phyloP scores from a whole-genome alignment of 2,329 filamentous ascomycete species.

The Pseudogymnoascus sp. region DNA sequence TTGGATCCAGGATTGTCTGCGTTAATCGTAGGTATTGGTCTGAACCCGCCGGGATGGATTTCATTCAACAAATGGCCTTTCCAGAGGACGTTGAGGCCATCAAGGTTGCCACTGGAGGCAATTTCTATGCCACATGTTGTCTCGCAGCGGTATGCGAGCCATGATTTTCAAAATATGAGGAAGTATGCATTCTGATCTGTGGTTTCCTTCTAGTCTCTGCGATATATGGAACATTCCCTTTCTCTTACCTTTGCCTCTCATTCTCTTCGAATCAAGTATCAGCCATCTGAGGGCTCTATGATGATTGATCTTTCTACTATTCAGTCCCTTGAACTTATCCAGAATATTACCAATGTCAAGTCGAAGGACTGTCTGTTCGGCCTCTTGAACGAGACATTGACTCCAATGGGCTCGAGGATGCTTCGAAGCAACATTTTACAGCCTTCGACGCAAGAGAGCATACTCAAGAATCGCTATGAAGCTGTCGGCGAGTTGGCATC shows the following conservation, averaged over 20 bases:
- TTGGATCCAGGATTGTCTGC: constrained; percentile 52
- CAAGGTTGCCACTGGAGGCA: constrained; percentile 71
- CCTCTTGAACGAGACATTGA: constrained; percentile 74
- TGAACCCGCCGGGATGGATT: constrained; percentile 68
- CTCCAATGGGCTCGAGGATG: constrained; percentile 80
- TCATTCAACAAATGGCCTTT: constrained; percentile 73
- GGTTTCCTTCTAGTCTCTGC: constrained; percentile 53
- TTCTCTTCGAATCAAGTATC: constrained; percentile 78
- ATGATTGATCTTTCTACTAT: constrained; percentile 90
- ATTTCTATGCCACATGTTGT: constrained; percentile 77
- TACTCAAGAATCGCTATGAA: constrained; percentile 67
- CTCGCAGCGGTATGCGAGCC: constrained; percentile 66
- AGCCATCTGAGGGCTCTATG: constrained; percentile 87
- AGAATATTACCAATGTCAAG: constrained; percentile 71
- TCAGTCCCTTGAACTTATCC: constrained; percentile 78
- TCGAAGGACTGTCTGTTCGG: constrained; percentile 81
- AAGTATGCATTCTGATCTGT: neutral
- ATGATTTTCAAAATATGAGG: neutral
- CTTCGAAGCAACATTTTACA: constrained; percentile 83
- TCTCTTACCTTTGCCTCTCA: constrained; percentile 64
- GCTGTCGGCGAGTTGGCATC: constrained; percentile 74
- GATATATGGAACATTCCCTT: constrained; percentile 68
- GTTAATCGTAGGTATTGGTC: constrained; percentile 79
- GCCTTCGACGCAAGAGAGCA: constrained; percentile 64
- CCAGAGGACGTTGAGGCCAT: constrained; percentile 72